These are phyloP conservation scores for Epichloe gansuensis DNA, from an alignment of 2,329 filamentous ascomycete genomes.

Conservation along the genomic window DNA sequence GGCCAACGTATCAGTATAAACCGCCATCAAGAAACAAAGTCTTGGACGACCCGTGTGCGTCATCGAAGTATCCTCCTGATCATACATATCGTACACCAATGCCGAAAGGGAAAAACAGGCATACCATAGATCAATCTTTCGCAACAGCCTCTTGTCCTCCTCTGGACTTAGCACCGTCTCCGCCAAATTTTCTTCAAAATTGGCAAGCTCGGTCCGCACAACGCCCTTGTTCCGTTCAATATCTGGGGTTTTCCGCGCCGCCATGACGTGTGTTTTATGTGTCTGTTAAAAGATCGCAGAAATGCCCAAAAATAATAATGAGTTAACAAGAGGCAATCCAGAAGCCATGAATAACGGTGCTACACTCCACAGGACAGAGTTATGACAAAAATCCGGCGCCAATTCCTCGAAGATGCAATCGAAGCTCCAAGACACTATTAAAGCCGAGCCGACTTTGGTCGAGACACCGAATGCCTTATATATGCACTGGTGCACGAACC, in stretches of 20 bases:
- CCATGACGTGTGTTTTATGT: not conserved
- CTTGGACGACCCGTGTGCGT: too few relatives aligned
- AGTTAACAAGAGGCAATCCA: not conserved
- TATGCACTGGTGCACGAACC: not conserved
- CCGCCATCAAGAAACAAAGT: too few relatives aligned
- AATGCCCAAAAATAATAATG: not conserved
- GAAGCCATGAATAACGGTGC: not conserved
- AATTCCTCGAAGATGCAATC: too few relatives aligned
- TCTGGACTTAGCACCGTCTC: slow-evolving; percentile 11
- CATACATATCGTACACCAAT: too few relatives aligned
- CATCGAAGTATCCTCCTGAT: too few relatives aligned
- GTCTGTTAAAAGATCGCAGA: not conserved
- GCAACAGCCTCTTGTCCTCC: slow-evolving; percentile 39
- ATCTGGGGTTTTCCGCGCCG: not conserved
- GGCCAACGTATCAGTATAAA: too few relatives aligned
- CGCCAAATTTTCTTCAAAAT: not conserved
- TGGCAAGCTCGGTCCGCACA: not conserved
- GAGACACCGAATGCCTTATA: not conserved
- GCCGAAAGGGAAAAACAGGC: slow-evolving; percentile 14
- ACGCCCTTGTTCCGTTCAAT: not conserved
- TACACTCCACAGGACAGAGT: too few relatives aligned
- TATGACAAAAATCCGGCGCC: too few relatives aligned
- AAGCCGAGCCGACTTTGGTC: too few relatives aligned
- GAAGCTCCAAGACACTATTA: too few relatives aligned
- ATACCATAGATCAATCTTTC: slow-evolving; percentile 45